Conservation (phyloP, 192 early-diverging fungal genomes). For the Podila epicladia region DNA sequence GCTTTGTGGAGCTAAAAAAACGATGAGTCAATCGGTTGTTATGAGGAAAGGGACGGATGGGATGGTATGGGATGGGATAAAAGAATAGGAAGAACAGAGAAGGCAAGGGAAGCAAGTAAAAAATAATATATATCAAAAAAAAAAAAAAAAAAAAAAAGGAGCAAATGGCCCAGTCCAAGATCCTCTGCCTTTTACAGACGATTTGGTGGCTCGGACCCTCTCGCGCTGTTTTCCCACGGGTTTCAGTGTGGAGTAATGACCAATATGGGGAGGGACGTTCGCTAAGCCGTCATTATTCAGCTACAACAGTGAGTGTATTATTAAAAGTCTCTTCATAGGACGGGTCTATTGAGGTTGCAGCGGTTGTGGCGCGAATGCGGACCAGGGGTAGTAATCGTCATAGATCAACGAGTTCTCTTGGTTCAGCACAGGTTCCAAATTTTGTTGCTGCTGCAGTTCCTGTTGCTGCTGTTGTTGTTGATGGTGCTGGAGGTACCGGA, state of each 20-base stretch:
- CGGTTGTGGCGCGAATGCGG: conserved; percentile 15
- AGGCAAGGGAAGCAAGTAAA: neutral
- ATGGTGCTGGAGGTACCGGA: conserved; percentile 45
- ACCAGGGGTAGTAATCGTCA: conserved; percentile 40
- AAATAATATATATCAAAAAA: neutral
- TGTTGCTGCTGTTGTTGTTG: conserved; percentile 45
- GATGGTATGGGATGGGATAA: neutral
- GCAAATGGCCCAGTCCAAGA: neutral
- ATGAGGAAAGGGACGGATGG: neutral
- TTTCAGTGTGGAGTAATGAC: no score
- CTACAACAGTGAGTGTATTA: neutral
- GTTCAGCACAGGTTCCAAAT: conserved; percentile 36
- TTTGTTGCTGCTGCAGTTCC: conserved; percentile 35
- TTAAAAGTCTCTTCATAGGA: neutral
- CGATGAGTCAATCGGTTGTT: no score
- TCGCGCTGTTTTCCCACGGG: neutral
- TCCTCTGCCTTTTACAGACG: no score
- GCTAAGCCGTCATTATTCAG: neutral
- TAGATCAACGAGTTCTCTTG: conserved; percentile 45
- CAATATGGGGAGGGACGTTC: no score
- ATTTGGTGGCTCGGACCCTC: neutral
- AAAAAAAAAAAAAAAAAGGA: neutral
- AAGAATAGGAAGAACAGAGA: neutral
- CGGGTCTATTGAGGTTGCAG: conserved; percentile 3
- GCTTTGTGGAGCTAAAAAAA: neutral